These are phyloP conservation scores for Phytomonas serpens DNA, from an alignment of 208 protist species.

Conservation along the genomic window DNA sequence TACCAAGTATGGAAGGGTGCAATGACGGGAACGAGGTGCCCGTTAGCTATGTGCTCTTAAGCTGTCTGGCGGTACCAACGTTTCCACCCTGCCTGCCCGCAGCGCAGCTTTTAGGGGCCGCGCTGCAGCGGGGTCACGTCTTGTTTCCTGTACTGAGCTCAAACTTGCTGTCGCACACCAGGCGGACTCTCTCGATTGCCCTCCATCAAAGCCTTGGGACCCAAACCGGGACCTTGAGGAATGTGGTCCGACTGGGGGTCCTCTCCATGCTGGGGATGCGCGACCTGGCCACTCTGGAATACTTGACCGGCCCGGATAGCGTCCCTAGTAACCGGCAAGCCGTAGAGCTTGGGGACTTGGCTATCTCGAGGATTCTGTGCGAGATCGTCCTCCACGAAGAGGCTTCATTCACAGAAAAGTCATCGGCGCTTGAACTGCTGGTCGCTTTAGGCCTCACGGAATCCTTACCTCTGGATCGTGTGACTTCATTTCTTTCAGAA, in stretches of 20 bases:
- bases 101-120: constrained; percentile 17
- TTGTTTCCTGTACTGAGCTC: constrained; percentile 13
- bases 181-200: background rate
- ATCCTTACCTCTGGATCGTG: constrained; percentile 7
- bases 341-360: constrained; percentile 17
- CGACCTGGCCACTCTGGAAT: constrained; percentile 19
- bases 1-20: background rate
- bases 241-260: constrained; percentile 22
- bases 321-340: background rate
- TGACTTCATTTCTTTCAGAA: constrained; percentile 11
- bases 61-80: background rate
- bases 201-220: constrained; percentile 14
- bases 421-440: constrained; percentile 19
- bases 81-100: background rate
- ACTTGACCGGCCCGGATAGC: constrained; percentile 15
- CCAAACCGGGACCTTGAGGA: constrained; percentile 12
- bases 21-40: constrained; percentile 1
- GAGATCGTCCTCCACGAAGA: constrained; percentile 14
- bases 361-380: constrained; percentile 16
- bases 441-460: constrained; percentile 13
- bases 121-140: constrained; percentile 8
- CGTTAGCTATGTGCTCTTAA: background rate
- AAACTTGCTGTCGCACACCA: constrained; percentile 1
- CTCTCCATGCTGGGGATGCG: constrained; percentile 18
- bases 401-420: constrained; percentile 18